phyloP scores from a whole-genome alignment of 139 green algal genomes.

The Asterochloris sp. region DNA sequence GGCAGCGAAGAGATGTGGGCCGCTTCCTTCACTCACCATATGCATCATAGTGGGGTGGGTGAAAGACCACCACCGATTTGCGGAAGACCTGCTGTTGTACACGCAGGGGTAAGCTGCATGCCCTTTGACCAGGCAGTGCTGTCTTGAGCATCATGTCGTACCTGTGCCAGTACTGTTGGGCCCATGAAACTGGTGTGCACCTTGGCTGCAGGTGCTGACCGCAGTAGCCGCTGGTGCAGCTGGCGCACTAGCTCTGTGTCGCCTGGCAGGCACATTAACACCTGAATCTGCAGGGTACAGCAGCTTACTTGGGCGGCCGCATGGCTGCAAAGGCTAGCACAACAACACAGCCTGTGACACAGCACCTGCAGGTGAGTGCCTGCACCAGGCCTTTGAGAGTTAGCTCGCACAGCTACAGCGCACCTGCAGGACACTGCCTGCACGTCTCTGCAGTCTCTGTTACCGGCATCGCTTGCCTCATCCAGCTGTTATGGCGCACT shows the following conservation, averaged over 20 bases:
- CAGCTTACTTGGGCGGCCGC: too few relatives aligned
- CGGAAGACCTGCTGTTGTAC: neutral
- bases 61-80: neutral
- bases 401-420: neutral
- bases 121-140: neutral
- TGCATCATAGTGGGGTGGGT: neutral
- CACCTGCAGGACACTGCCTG: neutral
- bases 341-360: too few relatives aligned
- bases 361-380: too few relatives aligned
- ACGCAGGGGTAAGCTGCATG: neutral
- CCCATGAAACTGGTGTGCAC: neutral
- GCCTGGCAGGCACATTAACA: too few relatives aligned
- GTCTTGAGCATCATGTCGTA: neutral
- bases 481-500: neutral
- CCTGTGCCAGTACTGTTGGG: neutral
- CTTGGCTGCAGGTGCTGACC: neutral
- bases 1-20: conserved; percentile 83
- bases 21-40: conserved; percentile 49
- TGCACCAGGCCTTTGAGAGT: neutral
- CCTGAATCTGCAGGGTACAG: too few relatives aligned
- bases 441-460: neutral
- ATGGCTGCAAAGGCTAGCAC: too few relatives aligned
- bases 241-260: too few relatives aligned
- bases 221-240: too few relatives aligned
- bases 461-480: neutral